These are phyloP conservation scores for Petrea volubilis DNA, from an alignment of 257 asterid species.

Conservation along the genomic window DNA sequence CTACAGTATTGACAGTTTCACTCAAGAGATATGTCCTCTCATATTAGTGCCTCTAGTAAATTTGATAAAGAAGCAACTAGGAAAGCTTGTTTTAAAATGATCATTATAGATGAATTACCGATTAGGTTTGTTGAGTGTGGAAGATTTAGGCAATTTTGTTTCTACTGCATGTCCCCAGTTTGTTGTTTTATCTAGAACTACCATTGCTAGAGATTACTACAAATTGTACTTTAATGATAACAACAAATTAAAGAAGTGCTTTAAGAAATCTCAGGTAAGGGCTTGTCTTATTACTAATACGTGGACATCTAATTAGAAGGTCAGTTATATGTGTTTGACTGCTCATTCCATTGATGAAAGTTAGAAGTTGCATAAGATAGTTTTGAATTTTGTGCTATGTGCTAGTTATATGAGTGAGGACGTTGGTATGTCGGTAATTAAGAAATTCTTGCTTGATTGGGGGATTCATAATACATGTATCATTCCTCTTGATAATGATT, in stretches of 20 bases:
- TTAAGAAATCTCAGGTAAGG: not conserved
- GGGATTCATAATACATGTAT: not conserved
- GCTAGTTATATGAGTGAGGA: not conserved
- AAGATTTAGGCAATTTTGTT: not conserved
- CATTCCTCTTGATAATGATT: constrained; percentile 4
- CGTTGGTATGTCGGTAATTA: not conserved
- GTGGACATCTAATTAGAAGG: not conserved
- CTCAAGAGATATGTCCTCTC: no score
- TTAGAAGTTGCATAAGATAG: no score
- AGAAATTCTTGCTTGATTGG: not conserved
- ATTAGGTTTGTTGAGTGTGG: not conserved
- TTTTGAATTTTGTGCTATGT: not conserved
- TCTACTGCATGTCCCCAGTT: not conserved
- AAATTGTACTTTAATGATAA: no score
- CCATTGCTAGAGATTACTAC: not conserved
- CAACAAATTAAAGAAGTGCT: not conserved
- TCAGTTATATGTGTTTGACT: not conserved
- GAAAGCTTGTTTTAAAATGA: not conserved
- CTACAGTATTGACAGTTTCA: no score
- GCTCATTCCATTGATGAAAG: not conserved
- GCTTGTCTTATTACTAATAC: not conserved
- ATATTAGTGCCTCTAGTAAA: no score
- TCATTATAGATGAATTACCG: no score
- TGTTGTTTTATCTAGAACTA: not conserved
- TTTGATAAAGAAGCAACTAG: not conserved